Evolutionary conservation across 2,329 filamentous ascomycete species (phyloP).

Genomic region (Aspergillus versicolor): DNA sequence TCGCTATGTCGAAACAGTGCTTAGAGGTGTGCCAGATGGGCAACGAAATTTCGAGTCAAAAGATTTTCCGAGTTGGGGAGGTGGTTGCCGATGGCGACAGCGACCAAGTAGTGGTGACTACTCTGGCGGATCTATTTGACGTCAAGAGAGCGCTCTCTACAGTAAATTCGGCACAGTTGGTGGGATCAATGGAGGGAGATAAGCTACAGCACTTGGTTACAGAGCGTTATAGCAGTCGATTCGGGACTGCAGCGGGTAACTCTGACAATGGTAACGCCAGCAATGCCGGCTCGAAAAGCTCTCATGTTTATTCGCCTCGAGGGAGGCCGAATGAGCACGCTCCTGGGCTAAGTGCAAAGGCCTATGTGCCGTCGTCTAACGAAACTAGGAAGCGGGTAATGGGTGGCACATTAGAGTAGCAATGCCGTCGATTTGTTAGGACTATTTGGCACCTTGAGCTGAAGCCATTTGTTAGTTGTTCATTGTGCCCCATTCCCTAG

Average conservation of each 20-base stretch:
- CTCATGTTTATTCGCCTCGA: no score
- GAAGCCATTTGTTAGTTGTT: no score
- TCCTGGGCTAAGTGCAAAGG: constrained; percentile 19
- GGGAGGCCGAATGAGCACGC: constrained; percentile 12
- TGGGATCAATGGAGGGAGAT: constrained; percentile 38
- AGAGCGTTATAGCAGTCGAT: constrained; percentile 32
- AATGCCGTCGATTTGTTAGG: no score
- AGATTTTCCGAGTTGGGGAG: constrained; percentile 38
- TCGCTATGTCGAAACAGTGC: constrained; percentile 37
- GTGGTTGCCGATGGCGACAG: constrained; percentile 38
- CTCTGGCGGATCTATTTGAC: constrained; percentile 44
- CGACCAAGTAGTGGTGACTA: constrained; percentile 44
- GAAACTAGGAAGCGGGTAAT: constrained; percentile 29
- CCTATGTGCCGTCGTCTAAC: constrained; percentile 25
- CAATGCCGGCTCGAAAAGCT: not conserved
- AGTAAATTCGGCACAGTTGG: constrained; percentile 35
- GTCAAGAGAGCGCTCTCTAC: constrained; percentile 38
- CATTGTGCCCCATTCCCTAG: no score
- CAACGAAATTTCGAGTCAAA: constrained; percentile 31
- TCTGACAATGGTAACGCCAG: not conserved
- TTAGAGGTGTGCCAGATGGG: constrained; percentile 41
- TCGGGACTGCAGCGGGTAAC: constrained; percentile 17
- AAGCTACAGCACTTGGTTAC: constrained; percentile 24
- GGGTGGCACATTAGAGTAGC: no score
- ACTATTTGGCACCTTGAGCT: no score